Evolutionary conservation across 768 basidiomycete species (phyloP).

Genomic region (Lentinula boryana): DNA sequence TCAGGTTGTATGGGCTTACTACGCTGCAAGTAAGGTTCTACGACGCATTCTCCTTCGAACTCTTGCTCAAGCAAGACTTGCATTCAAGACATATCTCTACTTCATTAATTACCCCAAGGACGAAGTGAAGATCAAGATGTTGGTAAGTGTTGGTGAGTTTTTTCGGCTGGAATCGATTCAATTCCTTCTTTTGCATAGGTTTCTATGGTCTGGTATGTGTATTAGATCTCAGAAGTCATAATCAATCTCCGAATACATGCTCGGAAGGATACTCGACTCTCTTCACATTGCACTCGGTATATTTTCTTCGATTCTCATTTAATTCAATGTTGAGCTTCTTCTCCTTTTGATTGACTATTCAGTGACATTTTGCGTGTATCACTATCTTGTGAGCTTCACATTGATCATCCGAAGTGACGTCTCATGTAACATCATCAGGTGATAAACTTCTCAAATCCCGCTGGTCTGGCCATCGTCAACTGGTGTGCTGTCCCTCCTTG

Average conservation of each 20-base stretch:
- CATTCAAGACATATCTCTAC: slow-evolving; percentile 17
- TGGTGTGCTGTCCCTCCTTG: slow-evolving; percentile 22
- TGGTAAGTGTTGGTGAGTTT: slow-evolving; percentile 8
- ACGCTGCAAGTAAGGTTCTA: background rate
- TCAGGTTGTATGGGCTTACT: background rate
- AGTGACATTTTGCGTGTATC: too few species aligned
- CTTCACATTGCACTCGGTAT: too few species aligned
- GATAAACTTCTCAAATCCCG: slow-evolving; percentile 29
- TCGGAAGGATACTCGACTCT: too few species aligned
- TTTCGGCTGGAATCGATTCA: background rate
- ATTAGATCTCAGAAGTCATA: too few species aligned
- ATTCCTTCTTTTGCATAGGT: too few species aligned
- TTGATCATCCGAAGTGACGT: too few species aligned
- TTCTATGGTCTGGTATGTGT: too few species aligned
- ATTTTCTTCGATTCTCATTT: too few species aligned
- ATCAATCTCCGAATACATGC: too few species aligned
- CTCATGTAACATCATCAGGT: slow-evolving; percentile 14
- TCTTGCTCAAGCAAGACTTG: background rate
- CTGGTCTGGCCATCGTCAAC: slow-evolving; percentile 24
- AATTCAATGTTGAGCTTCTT: too few species aligned
- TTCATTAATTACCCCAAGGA: slow-evolving; percentile 17
- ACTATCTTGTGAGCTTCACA: too few species aligned
- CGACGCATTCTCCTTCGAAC: background rate
- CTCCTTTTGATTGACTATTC: too few species aligned
- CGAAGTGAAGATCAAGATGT: background rate